Base-by-base conservation (phyloP, 805 yeast genomes). In the Debaryomyces hansenii region DNA sequence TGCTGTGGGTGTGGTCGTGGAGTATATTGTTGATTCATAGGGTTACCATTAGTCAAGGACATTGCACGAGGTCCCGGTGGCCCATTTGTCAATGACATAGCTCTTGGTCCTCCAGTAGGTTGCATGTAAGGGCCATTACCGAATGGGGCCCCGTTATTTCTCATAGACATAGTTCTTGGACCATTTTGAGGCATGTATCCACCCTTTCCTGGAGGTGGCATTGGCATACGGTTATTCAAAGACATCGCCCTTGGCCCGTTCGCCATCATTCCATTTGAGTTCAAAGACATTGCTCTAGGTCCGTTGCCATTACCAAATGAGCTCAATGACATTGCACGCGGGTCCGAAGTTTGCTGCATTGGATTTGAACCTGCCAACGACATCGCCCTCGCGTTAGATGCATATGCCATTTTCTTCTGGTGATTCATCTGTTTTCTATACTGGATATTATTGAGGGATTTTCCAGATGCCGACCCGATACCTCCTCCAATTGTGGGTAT, bases 381-480 rank as follows among this genome's bases (percentile, higher is more conserved):
- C 67, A 64, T 72, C 6, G 78, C 75, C 37, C 77, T 61, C 1
- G 83, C 78, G 40, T 79, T 71, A 9, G 69, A 67, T 14, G 70
- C 70, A 53, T 74, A 59, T 16, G 79, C 78, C 60, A 75, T 57
- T 58, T 87, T 87, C 69, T 82, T 85, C 59, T 82, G 84, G 4
- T 80, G 82, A 40, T 84, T 82, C 76, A 83, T 74, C 53, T 78
- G 84, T 54, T 85, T 86, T 54, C 95, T 71, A 60, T 87, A 87
- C 51, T 84, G 84, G 5, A 80, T 70, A 53, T 79, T 84, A 43
- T 75, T 75, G 20, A 51, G 44, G 28, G 21, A 63, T 53, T 3
- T 56, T 59, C 16, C 63, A 49, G 40, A 60, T 55, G 43, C 46
- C 35, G 47, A 62, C 50, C 52, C 56, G 50, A 39, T 48, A 5